Evolutionary conservation across 805 yeast genomes (phyloP).

Genomic region (Starmera caribaea): DNA sequence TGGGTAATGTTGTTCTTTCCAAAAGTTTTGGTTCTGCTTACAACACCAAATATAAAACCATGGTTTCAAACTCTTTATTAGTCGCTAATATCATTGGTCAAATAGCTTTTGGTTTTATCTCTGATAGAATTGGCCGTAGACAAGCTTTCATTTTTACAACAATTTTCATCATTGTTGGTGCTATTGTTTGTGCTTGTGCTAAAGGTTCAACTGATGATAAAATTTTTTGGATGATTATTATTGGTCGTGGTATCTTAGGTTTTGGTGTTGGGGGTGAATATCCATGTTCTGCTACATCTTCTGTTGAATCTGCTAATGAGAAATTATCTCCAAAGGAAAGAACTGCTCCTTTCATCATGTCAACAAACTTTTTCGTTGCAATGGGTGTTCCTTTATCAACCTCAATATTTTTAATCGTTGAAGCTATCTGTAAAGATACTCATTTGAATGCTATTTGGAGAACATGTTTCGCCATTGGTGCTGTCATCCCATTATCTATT

Average conservation of each 20-base stretch:
- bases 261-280: slow-evolving; percentile 64
- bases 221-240: slow-evolving; percentile 40
- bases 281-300: slow-evolving; percentile 54
- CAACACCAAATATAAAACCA: slow-evolving; percentile 14
- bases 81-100: slow-evolving; percentile 56
- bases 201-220: slow-evolving; percentile 38
- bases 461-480: slow-evolving; percentile 40
- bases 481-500: slow-evolving; percentile 21
- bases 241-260: slow-evolving; percentile 51
- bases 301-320: slow-evolving; percentile 51
- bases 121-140: slow-evolving; percentile 51
- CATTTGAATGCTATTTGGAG: slow-evolving; percentile 33
- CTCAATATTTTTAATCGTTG: slow-evolving; percentile 33
- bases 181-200: slow-evolving; percentile 48
- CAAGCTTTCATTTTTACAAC: slow-evolving; percentile 54
- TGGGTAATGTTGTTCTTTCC: slow-evolving; percentile 16
- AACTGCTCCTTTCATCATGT: slow-evolving; percentile 31
- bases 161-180: slow-evolving; percentile 45
- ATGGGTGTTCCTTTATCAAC: slow-evolving; percentile 40
- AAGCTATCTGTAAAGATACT: slow-evolving; percentile 27
- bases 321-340: slow-evolving; percentile 25
- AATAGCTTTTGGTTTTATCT: slow-evolving; percentile 43
- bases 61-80: slow-evolving; percentile 32
- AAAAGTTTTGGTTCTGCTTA: slow-evolving; percentile 8
- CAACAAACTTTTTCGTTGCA: slow-evolving; percentile 37